Evolutionary conservation across 345 rosid species (phyloP).

Genomic region (Rhizophora mangle): DNA sequence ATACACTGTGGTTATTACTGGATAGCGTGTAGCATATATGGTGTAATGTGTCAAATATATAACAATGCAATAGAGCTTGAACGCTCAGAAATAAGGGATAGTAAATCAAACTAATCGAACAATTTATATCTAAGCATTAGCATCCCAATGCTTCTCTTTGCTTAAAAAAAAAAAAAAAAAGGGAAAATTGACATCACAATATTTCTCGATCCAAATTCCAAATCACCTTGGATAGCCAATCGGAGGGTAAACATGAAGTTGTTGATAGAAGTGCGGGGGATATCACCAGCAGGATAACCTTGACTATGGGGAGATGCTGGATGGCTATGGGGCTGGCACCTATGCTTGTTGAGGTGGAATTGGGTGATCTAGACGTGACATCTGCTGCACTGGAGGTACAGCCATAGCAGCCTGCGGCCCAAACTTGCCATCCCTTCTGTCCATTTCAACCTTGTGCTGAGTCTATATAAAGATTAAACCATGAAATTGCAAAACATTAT

Average conservation of each 20-base stretch:
- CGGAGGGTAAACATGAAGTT: slow-evolving; percentile 13
- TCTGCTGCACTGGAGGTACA: slow-evolving; percentile 58
- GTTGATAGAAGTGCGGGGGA: slow-evolving; percentile 18
- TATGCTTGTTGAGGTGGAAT: slow-evolving; percentile 39
- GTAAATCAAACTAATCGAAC: too few relatives aligned
- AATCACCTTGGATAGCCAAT: neutral
- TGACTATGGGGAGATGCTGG: slow-evolving; percentile 31
- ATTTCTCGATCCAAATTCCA: neutral
- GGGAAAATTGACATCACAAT: too few relatives aligned
- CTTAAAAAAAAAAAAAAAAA: too few relatives aligned
- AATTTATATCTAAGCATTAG: too few relatives aligned
- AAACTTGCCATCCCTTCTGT: slow-evolving; percentile 59
- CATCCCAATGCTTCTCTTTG: neutral
- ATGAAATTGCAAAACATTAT: neutral
- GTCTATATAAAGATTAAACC: slow-evolving; percentile 38
- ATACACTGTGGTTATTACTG: too few relatives aligned
- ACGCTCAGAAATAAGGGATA: too few relatives aligned
- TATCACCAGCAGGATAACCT: slow-evolving; percentile 26
- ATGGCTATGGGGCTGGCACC: slow-evolving; percentile 36
- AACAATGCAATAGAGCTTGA: too few relatives aligned
- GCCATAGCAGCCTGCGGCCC: slow-evolving; percentile 54
- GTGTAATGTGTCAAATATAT: too few relatives aligned
- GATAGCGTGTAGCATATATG: too few relatives aligned
- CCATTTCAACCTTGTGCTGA: slow-evolving; percentile 82
- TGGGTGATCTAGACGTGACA: slow-evolving; percentile 61